A percentile compares a stretch with the other conserved stretches of the same genome.
These are phyloP conservation scores for Ceratocystis papillata DNA, from an alignment of 2,329 filamentous ascomycete genomes.

Conservation along the genomic window DNA sequence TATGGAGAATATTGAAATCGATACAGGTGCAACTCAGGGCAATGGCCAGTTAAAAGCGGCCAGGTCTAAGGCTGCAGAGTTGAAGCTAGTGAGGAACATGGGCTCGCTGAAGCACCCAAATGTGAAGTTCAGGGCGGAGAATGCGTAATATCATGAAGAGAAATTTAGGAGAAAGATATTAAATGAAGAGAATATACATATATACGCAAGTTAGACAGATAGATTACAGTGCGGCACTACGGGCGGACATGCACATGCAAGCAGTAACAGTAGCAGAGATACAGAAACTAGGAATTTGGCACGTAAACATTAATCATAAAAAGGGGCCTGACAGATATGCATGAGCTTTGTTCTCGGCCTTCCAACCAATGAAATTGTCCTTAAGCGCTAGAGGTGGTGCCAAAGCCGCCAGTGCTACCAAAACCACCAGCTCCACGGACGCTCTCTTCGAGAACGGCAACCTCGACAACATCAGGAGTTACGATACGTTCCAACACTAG, in stretches of 20 bases:
- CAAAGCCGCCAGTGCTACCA: constrained; percentile 62
- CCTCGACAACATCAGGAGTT: constrained; percentile 84
- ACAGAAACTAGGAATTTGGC: not conserved
- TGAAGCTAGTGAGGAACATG: constrained; percentile 69
- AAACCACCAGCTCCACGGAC: constrained; percentile 85
- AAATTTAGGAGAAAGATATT: not conserved
- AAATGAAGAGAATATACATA: not conserved
- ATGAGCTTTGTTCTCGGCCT: not conserved
- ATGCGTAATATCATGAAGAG: constrained; percentile 9
- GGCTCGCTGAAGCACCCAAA: constrained; percentile 55
- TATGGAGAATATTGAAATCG: constrained; percentile 36
- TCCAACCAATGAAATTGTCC: not conserved
- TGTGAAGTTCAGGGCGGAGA: constrained; percentile 50
- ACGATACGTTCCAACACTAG: constrained; percentile 89
- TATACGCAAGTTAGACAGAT: not conserved
- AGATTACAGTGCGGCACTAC: too few relatives aligned
- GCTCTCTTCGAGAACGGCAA: constrained; percentile 78
- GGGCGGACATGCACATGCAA: not conserved
- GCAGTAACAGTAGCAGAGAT: not conserved
- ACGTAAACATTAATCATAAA: constrained; percentile 1
- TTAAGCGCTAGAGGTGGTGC: not conserved
- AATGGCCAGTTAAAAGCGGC: constrained; percentile 45
- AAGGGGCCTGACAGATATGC: not conserved
- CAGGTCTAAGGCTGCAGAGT: constrained; percentile 74
- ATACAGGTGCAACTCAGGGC: constrained; percentile 42